Evolutionary conservation across 2,329 filamentous ascomycete species (phyloP), one percentile per base, ranked within the genome.

Genomic region (Alternaria brassicicola): DNA sequence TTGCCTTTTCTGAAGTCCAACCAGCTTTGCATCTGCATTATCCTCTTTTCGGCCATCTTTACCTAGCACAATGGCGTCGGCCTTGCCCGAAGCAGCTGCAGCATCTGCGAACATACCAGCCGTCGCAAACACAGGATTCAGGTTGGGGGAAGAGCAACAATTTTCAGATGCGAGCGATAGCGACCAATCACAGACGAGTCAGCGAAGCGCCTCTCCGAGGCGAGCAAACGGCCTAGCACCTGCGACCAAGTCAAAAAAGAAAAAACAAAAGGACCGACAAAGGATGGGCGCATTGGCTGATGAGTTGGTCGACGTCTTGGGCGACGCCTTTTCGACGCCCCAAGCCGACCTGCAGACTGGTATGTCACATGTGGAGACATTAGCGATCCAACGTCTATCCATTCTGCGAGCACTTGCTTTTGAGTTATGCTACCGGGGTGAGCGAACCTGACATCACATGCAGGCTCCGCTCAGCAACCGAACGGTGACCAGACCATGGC

Each of bases 171-270:
- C 55, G 33, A 70, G 66, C 54, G 66, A 68, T 42, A 58, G 52
- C 33, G 66, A 68, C 66, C 67, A 68, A 68, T 68, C 67, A 65
- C 62, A 62, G 19, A 54, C 54, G 15, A 70, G 64, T 52, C 57
- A 62, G 57, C 64, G 59, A 48, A 65, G 60, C 54, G 51, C 62
- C 23, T 68, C 67, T 48, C 63, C 64, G 51, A 42, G 38, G 21
- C 43, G 28, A 53, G 45, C 48, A 61, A 61, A 59, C 35, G 17
- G 48, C 49, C 33, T 51, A 50, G 57, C 57, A 64, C 61, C 55
- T 52, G 50, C 52, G 42, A 51, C 46, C 23, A 58, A 55, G 33
- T 58, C 56, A 9, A 58, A 41, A 28, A 54, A 49, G 15, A 59
- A 61, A 45, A 65, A 62, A 49, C 53, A 55, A 45, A 67, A 66